A percentile compares a stretch with the other conserved stretches of the same genome.
Evolutionary conservation across 768 basidiomycete genomes (phyloP).

Genomic region (Xanthoconium stramineum): DNA sequence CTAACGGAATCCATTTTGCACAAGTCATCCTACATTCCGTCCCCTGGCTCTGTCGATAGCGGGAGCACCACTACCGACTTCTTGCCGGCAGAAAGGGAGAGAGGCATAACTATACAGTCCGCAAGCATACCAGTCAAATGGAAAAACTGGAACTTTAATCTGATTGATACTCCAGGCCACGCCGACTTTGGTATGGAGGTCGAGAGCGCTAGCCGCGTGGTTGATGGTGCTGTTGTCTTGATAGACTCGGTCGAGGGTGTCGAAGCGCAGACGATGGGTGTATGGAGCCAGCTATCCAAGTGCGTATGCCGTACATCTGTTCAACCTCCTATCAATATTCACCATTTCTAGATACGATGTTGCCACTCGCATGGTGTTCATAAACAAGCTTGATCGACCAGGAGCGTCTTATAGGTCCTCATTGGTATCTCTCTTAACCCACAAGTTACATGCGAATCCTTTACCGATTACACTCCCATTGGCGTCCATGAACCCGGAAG

Average conservation of each 20-base stretch:
- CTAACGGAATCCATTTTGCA: constrained; percentile 84
- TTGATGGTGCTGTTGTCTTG: constrained; percentile 85
- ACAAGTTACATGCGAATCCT: constrained; percentile 75
- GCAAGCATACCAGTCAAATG: constrained; percentile 87
- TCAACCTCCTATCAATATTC: neutral
- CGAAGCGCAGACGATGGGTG: constrained; percentile 85
- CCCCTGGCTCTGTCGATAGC: constrained; percentile 81
- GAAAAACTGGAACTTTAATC: constrained; percentile 82
- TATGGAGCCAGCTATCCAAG: constrained; percentile 87
- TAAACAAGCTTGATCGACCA: constrained; percentile 87
- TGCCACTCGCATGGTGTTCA: constrained; percentile 69
- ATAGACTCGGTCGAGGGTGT: constrained; percentile 92
- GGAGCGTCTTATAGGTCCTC: constrained; percentile 79
- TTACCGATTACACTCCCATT: constrained; percentile 69
- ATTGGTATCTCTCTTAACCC: constrained; percentile 65
- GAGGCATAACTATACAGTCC: constrained; percentile 90
- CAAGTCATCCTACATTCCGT: constrained; percentile 66
- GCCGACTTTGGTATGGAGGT: constrained; percentile 98
- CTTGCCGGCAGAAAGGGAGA: constrained; percentile 82
- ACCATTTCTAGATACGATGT: constrained; percentile 64
- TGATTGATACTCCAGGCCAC: constrained; percentile 90
- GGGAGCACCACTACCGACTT: constrained; percentile 92
- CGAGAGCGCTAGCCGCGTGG: constrained; percentile 86
- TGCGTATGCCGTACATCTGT: constrained; percentile 36
- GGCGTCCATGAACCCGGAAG: constrained; percentile 65